These are phyloP conservation scores for Aspergillus avenaceus DNA, from an alignment of 495 filamentous ascomycete genomes.

Conservation along the genomic window DNA sequence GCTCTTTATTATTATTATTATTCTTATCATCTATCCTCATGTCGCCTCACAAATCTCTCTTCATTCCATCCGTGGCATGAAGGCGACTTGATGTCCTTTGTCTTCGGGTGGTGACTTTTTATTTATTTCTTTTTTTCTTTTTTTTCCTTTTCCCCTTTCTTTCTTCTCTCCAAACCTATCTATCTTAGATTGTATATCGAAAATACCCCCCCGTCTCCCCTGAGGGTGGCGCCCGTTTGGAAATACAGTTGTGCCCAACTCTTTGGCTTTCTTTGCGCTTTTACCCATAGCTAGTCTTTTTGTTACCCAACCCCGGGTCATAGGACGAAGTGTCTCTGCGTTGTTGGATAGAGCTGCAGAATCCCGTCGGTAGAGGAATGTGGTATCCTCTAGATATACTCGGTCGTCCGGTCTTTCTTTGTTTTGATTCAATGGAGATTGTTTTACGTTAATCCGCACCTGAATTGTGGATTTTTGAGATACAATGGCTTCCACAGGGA, in stretches of 20 bases:
- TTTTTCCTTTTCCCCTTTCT: too few relatives aligned
- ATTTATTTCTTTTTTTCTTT: conserved; percentile 4
- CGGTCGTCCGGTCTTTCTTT: conserved; percentile 26
- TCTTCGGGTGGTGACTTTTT: conserved; percentile 7
- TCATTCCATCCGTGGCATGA: conserved; percentile 13
- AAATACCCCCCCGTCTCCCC: too few relatives aligned
- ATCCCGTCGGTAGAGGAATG: conserved; percentile 36
- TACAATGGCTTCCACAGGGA: conserved; percentile 41
- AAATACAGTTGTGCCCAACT: neutral
- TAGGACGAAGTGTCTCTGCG: conserved; percentile 8
- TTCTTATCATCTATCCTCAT: too few relatives aligned
- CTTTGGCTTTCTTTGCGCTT: conserved; percentile 13
- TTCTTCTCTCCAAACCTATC: too few relatives aligned
- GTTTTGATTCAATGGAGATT: conserved; percentile 41
- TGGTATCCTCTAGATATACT: conserved; percentile 31
- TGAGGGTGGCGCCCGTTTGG: neutral
- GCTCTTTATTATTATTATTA: too few relatives aligned
- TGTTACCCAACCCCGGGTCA: too few relatives aligned
- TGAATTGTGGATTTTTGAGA: conserved; percentile 28
- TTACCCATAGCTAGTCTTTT: conserved; percentile 19
- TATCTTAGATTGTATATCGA: conserved; percentile 1
- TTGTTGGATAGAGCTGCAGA: conserved; percentile 12
- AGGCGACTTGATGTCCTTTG: conserved; percentile 3
- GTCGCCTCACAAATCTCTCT: conserved; percentile 7
- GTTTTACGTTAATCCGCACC: conserved; percentile 34